A percentile compares a stretch with the other conserved stretches of the same genome.
Conservation (phyloP, 2,329 filamentous ascomycete genomes). For the Diplocarpon rosae region DNA sequence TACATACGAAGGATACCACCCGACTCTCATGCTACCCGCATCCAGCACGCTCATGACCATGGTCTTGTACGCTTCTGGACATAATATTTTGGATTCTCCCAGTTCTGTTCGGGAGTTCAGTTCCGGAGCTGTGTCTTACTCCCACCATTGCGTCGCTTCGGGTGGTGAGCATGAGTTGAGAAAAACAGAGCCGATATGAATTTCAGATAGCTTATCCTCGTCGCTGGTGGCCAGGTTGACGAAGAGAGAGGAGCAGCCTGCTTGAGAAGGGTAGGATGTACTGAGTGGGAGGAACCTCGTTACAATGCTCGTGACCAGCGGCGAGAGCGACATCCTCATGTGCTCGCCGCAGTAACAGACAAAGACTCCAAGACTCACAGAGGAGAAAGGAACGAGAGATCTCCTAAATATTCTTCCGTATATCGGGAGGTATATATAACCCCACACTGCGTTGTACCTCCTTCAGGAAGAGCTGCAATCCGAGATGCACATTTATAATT, state of each 20-base stretch:
- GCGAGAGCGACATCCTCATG: slow-evolving; percentile 4
- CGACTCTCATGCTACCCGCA: slow-evolving; percentile 2
- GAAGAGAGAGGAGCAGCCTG: slow-evolving; percentile 8
- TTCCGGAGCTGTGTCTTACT: neutral
- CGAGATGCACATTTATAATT: no score
- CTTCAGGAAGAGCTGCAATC: no score
- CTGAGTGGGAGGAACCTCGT: slow-evolving; percentile 10
- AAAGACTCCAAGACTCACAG: neutral
- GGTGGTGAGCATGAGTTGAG: slow-evolving; percentile 3
- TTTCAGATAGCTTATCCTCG: slow-evolving; percentile 1
- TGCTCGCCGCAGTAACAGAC: neutral
- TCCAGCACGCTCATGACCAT: slow-evolving; percentile 4
- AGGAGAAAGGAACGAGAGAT: neutral
- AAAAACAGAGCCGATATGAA: slow-evolving; percentile 1
- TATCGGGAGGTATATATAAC: no score
- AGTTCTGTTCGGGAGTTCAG: neutral
- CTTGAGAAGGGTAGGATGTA: slow-evolving; percentile 3
- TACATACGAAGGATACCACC: slow-evolving; percentile 10
- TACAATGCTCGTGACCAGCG: slow-evolving; percentile 4
- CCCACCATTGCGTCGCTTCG: slow-evolving; percentile 6
- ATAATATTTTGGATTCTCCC: slow-evolving; percentile 7
- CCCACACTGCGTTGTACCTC: no score
- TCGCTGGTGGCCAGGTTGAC: neutral
- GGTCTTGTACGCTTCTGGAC: slow-evolving; percentile 9
- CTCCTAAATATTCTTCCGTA: no score